Evolutionary conservation across 768 basidiomycete genomes (phyloP), one percentile per base, ranked within the genome.

Genomic region (Lactarius deliciosus): DNA sequence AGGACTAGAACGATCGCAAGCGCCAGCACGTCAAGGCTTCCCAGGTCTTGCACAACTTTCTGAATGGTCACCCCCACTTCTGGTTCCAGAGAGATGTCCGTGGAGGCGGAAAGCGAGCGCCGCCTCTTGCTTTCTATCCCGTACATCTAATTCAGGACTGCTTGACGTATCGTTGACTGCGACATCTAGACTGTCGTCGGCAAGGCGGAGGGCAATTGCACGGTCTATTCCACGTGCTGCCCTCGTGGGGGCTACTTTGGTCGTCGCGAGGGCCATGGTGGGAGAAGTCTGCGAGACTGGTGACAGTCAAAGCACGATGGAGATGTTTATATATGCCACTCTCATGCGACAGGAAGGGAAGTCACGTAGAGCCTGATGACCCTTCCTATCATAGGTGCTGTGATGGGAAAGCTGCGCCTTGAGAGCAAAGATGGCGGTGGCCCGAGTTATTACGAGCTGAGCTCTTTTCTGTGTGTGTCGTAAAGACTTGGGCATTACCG

Each of bases 161-260:
- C 47, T 30, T 30, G 70, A 32, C 11, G 64, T 40, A 64, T 73
- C 72, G 16, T 63, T 73, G 41, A 73, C 62, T 7, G 65, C 63
- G 7, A 73, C 60, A 34, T 71, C 64, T 6, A 68, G 50, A 15
- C 72, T 69, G 55, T 73, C 72, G 10, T 43, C 32, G n/a, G 72
- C 69, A 30, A 73, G 69, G 25, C 69, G 64, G 41, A 73, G 70
- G 3, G 72, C 72, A 36, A 72, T 68, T 5, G 61, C 72, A 40
- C 64, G 66, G 22, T 72, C 72, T 32, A 72, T 68, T 9, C 68
- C 72, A 28, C 67, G 68, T 34, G 69, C 72, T 30, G 69, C 72
- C 8, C 70, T 69, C 47, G 72, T 62, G 16, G 69, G 62, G 36
- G 72, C 72, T 3, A 72, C 72, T 47, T 45, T 67, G 15, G 61